phyloP scores from a whole-genome alignment of 1,284 basidiomycete genomes.

The Ceratobasidium sp. region DNA sequence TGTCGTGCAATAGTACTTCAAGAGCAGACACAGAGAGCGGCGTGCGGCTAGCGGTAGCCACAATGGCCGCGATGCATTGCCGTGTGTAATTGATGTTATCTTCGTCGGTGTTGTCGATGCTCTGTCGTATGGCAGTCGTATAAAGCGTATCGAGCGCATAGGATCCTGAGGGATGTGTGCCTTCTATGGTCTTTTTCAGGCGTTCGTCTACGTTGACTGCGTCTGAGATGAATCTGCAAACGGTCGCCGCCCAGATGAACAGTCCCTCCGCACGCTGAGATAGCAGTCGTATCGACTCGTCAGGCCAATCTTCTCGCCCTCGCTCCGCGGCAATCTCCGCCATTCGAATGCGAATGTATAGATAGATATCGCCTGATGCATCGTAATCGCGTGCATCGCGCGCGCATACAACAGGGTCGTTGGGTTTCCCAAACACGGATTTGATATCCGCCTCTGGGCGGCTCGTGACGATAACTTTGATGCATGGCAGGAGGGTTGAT shows the following conservation, averaged over 20 bases:
- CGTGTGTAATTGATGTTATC: neutral
- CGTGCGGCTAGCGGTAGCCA: slow-evolving; percentile 1
- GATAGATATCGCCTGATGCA: neutral
- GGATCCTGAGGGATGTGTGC: neutral
- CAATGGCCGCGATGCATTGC: slow-evolving; percentile 19
- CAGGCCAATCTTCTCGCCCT: neutral
- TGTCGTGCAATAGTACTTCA: neutral
- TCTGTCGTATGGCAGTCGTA: neutral
- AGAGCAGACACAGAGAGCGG: slow-evolving; percentile 26
- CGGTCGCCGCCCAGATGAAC: slow-evolving; percentile 42
- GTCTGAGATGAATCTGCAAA: slow-evolving; percentile 13
- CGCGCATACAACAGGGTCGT: neutral
- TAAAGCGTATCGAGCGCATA: slow-evolving; percentile 8
- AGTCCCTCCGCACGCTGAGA: slow-evolving; percentile 30
- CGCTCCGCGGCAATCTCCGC: neutral
- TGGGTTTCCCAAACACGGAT: neutral
- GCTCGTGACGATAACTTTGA: slow-evolving; percentile 32
- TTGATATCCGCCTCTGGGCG: slow-evolving; percentile 30
- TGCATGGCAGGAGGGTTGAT: neutral
- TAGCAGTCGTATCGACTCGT: neutral
- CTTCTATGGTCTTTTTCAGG: neutral
- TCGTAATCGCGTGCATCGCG: neutral
- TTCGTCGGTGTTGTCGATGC: neutral
- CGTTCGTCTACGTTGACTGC: neutral
- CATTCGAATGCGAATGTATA: neutral